Percentiles rank a stretch among this genome's conserved stretches.
Conservation (phyloP, 768 basidiomycete genomes). For the Auricularia heimuer region DNA sequence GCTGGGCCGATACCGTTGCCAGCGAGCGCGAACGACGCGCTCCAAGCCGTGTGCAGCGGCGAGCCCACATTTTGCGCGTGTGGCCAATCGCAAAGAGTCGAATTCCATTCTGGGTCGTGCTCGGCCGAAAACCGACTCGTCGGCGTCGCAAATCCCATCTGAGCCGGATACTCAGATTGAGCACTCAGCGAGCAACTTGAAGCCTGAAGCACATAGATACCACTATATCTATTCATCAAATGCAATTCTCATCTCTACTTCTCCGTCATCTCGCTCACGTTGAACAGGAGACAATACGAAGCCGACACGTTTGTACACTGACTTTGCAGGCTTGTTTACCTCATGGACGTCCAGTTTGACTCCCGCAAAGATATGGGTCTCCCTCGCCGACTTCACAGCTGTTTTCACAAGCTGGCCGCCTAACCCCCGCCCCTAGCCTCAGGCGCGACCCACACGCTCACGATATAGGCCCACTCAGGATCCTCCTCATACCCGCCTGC, state of each 20-base stretch:
- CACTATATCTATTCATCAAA: not conserved
- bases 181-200: too few species aligned
- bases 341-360: not conserved
- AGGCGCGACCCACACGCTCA: not conserved
- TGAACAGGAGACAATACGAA: not conserved
- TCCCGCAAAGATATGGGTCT: not conserved
- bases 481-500: not conserved
- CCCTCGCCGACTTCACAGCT: not conserved
- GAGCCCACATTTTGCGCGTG: not conserved
- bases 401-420: not conserved
- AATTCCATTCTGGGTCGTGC: not conserved
- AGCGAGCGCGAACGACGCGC: not conserved
- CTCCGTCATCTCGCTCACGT: not conserved
- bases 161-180: too few species aligned
- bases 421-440: not conserved
- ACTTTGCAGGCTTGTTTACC: not conserved
- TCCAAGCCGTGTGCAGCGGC: not conserved
- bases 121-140: not conserved
- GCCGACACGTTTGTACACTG: not conserved
- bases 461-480: not conserved
- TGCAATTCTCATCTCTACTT: not conserved
- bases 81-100: not conserved
- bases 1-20: constrained; percentile 15
- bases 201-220: too few species aligned
- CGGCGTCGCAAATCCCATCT: not conserved